Percentiles rank a stretch among this genome's conserved stretches.
Evolutionary conservation across 2,329 filamentous ascomycete genomes (phyloP).

Genomic region (Alternaria postmessia): DNA sequence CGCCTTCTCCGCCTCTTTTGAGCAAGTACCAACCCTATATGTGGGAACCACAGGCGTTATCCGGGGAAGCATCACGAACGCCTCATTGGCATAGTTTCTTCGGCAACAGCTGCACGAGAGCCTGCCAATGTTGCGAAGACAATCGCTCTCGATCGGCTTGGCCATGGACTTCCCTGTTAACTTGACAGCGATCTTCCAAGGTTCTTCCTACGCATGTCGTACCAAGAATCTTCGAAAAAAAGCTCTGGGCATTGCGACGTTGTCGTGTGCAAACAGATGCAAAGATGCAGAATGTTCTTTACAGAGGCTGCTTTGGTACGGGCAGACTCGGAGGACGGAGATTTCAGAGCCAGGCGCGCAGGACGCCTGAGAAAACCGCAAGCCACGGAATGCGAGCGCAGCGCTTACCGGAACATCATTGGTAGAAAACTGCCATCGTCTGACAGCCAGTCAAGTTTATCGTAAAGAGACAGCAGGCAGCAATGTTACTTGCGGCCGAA

Average conservation of each 20-base stretch:
- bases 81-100: not conserved
- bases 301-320: not conserved
- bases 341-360: not conserved
- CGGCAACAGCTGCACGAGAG: not conserved
- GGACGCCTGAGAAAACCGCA: conserved; percentile 3
- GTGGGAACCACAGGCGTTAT: not conserved
- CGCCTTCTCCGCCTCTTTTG: not conserved
- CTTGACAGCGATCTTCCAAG: not conserved
- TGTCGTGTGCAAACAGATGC: not conserved
- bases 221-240: not conserved
- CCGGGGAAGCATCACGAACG: conserved; percentile 1
- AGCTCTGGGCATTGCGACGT: not conserved
- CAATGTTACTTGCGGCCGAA: conserved; percentile 5
- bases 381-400: conserved; percentile 1
- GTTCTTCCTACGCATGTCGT: not conserved
- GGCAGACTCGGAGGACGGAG: conserved; percentile 5
- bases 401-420: conserved; percentile 4
- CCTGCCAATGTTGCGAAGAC: not conserved
- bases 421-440: not conserved
- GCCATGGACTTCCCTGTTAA: not conserved
- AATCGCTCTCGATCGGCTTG: not conserved
- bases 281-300: not conserved
- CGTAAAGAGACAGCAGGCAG: not conserved
- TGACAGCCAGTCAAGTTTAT: not conserved
- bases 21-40: not conserved